phyloP scores from a whole-genome alignment of 345 rosid genomes.

The Microcos paniculata region DNA sequence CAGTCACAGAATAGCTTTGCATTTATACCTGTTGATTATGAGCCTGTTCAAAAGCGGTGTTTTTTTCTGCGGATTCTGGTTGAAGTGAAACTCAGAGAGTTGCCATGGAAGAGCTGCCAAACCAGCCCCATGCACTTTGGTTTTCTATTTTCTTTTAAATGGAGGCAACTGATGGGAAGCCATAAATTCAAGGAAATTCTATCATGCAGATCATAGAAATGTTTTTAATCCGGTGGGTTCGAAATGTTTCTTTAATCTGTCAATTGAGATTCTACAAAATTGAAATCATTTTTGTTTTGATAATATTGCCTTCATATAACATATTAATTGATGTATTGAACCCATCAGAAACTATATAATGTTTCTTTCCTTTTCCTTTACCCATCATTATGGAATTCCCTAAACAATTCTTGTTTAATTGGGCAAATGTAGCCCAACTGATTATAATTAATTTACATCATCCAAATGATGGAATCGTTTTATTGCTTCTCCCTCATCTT shows the following conservation, averaged over 20 bases:
- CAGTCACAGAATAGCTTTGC: background rate
- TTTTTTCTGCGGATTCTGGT: background rate
- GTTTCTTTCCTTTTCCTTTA: background rate
- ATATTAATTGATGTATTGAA: no score
- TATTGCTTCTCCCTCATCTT: no score
- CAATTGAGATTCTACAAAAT: no score
- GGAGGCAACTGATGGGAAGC: background rate
- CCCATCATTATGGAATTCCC: background rate
- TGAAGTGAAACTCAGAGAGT: background rate
- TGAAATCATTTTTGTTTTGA: no score
- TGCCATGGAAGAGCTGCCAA: constrained; percentile 6
- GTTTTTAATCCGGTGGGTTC: background rate
- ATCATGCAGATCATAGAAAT: background rate
- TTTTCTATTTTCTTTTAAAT: background rate
- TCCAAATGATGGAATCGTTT: no score
- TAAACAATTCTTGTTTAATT: background rate
- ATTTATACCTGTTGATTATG: background rate
- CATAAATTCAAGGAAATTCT: background rate
- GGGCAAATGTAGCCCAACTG: no score
- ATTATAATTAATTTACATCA: no score
- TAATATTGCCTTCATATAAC: no score
- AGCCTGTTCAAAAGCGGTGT: background rate
- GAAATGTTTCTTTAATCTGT: background rate
- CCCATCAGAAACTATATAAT: no score
- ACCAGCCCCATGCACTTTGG: background rate